Base-by-base conservation (phyloP, 176 grass and related monocot genomes). In the Avena sativa region DNA sequence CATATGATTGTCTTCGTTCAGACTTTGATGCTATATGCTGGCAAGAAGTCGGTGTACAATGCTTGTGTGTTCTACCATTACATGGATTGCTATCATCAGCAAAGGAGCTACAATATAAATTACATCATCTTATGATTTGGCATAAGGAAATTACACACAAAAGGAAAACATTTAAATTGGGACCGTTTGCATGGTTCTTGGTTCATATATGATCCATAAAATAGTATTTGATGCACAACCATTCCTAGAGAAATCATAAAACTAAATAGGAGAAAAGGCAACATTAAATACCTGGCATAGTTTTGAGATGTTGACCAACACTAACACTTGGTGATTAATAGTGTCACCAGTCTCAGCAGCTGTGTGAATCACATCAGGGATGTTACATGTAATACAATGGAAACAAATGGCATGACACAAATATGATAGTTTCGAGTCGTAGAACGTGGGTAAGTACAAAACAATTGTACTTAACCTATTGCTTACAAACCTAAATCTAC, bases 181-280 rank as follows among this genome's bases (percentile, higher is more conserved):
- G 48, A 81, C 6, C 8, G 9, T 38, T 19, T 50, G 25, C 12
- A 62, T 71, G 52, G 21, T 78, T 69, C 71, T 62, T 71, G 52
- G 21, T 78, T 69, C 71, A 78, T 26, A 78, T 57, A 87, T 71
- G 65, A 77, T 52, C 40, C 25, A 88, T 19, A 84, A 57, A 71
- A 83, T 4, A 79, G 40, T 19, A n/a, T 70, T 14, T 46, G 49
- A 83, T 58, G 51, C 73, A 83, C 25, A 58, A 9, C 7, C 63
- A 79, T 32, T 76, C 50, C 14, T 25, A 3, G 47, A 2, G 47
- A 25, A 8, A 25, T 11, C 28, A 81, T 46, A 16, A 4, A 57
- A 38, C 23, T 56, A 66, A 85, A 76, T n/a, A 52, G 9, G 46
- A 66, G 58, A 32, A 85, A 77, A 66, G 38, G 10, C 52, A 28